phyloP scores from a whole-genome alignment of 345 rosid species.

The Eucalyptus coolabah region DNA sequence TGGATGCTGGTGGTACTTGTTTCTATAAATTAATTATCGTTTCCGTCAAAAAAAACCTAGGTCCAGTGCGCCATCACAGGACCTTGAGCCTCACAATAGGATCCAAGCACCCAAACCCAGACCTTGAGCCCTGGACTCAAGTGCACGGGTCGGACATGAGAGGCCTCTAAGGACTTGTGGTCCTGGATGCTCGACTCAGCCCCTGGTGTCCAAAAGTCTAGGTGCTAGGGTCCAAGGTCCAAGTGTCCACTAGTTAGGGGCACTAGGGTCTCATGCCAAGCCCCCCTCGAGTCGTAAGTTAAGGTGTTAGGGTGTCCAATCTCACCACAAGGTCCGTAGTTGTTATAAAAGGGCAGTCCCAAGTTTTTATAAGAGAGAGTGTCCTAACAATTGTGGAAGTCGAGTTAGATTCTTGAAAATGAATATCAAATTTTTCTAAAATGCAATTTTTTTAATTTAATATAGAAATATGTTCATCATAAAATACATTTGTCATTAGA shows the following conservation, averaged over 20 bases:
- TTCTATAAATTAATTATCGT: too few species aligned
- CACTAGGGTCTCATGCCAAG: background rate
- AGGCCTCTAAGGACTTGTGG: background rate
- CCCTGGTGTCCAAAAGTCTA: background rate
- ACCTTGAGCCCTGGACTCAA: background rate
- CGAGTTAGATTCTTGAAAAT: background rate
- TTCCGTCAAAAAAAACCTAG: too few species aligned
- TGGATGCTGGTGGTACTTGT: too few species aligned
- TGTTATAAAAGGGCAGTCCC: background rate
- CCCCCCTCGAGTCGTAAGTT: background rate
- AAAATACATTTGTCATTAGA: background rate
- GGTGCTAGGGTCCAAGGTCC: background rate
- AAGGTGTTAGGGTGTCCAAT: background rate
- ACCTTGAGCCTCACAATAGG: background rate
- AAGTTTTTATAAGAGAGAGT: background rate
- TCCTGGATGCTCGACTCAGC: background rate
- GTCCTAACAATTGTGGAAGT: background rate
- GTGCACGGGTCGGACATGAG: background rate
- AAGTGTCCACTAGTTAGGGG: background rate
- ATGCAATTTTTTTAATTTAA: background rate
- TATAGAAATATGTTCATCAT: background rate
- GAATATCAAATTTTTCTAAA: background rate
- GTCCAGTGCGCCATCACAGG: background rate
- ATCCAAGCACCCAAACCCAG: background rate
- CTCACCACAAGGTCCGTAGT: background rate